Conservation (phyloP, 2,329 filamentous ascomycete genomes). For the Dactylellina cionopaga region DNA sequence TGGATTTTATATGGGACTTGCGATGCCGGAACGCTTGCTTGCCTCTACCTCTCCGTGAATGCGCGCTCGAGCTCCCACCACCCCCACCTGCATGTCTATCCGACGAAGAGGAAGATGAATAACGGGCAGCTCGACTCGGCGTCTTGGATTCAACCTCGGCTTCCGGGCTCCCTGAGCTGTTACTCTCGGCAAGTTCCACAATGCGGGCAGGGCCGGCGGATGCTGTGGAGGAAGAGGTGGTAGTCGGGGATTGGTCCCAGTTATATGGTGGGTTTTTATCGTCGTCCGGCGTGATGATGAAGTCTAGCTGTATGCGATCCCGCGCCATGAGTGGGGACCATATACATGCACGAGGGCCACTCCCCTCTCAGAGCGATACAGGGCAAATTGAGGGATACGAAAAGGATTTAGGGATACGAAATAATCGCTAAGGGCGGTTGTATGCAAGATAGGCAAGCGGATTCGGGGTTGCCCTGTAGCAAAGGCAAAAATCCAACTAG, state of each 20-base stretch:
- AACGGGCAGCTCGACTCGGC: not conserved
- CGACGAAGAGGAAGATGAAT: conserved; percentile 8
- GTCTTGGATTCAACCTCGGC: conserved; percentile 16
- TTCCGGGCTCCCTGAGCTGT: conserved; percentile 36
- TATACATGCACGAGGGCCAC: conserved; percentile 45
- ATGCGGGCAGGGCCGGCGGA: conserved; percentile 34
- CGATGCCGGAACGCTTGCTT: conserved; percentile 49
- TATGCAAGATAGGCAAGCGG: conserved; percentile 33
- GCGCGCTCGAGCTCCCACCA: conserved; percentile 3
- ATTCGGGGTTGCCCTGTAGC: conserved; percentile 14
- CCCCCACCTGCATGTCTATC: not conserved
- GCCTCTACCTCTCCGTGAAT: conserved; percentile 33
- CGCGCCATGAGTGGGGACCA: conserved; percentile 49
- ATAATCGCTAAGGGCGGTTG: conserved; percentile 30
- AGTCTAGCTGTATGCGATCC: conserved; percentile 48
- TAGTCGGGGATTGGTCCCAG: conserved; percentile 37
- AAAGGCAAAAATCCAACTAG: conserved; percentile 3
- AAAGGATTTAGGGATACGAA: not conserved
- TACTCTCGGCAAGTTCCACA: conserved; percentile 40
- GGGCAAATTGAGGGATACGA: not conserved
- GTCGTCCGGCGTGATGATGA: conserved; percentile 43
- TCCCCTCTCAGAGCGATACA: conserved; percentile 19
- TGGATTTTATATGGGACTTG: conserved; percentile 52
- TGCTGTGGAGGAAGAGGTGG: conserved; percentile 23
- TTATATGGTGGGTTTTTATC: conserved; percentile 20